These are phyloP conservation scores for Fusarium algeriense DNA, from an alignment of 2,329 filamentous ascomycete genomes.

Conservation along the genomic window DNA sequence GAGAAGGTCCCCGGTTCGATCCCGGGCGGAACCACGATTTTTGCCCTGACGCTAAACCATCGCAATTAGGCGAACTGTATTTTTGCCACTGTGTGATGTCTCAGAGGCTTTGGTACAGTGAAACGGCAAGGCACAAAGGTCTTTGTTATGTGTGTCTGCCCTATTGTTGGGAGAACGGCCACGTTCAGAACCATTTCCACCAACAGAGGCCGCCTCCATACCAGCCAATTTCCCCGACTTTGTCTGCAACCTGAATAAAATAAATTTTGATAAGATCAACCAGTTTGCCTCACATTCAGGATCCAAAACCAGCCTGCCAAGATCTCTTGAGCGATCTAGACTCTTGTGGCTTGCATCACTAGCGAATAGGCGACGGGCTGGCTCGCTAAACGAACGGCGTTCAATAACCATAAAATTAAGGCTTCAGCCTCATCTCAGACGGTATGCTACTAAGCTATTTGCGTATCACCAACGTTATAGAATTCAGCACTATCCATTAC, in stretches of 20 bases:
- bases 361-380: not conserved
- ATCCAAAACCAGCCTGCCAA: not conserved
- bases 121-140: not conserved
- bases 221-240: not conserved
- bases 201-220: not conserved
- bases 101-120: not conserved
- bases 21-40: conserved; percentile 29
- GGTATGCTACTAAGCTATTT: not conserved
- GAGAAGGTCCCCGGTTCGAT: conserved; percentile 36
- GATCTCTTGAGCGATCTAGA: not conserved
- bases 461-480: not conserved
- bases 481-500: conserved; percentile 1
- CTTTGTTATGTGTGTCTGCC: not conserved
- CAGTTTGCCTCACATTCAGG: not conserved
- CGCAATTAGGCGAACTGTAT: accelerated
- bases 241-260: not conserved
- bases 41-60: not conserved
- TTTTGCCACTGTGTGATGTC: not conserved
- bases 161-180: not conserved
- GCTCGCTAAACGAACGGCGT: not conserved
- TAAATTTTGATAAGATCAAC: not conserved
- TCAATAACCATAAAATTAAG: conserved; percentile 22
- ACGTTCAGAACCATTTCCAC: not conserved
- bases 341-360: not conserved
- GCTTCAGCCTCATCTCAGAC: not conserved